These are phyloP conservation scores for Fusarium scirpi DNA, from an alignment of 2,329 filamentous ascomycete genomes.

Conservation along the genomic window DNA sequence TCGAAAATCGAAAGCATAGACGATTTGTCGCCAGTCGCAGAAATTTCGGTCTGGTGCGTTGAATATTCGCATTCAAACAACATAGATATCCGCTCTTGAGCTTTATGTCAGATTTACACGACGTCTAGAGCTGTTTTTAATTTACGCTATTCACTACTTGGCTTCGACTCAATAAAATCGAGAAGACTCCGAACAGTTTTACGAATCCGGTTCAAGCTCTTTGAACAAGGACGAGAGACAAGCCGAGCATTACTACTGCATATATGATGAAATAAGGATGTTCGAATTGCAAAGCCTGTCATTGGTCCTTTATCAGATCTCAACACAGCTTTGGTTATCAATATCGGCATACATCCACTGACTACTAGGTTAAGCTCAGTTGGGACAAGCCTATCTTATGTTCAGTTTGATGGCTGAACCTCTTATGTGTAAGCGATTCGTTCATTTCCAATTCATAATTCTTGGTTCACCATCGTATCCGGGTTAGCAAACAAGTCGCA, in stretches of 20 bases:
- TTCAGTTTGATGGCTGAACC: neutral
- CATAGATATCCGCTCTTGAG: slow-evolving; percentile 47
- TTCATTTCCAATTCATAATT: neutral
- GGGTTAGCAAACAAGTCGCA: slow-evolving; percentile 3
- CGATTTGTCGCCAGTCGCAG: slow-evolving; percentile 4
- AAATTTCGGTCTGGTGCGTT: slow-evolving; percentile 22
- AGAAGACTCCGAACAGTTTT: neutral
- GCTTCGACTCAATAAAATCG: neutral
- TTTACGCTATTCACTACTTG: slow-evolving; percentile 36
- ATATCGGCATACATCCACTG: neutral
- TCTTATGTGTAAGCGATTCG: neutral
- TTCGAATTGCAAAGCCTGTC: neutral
- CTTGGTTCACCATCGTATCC: slow-evolving; percentile 11
- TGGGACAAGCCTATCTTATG: neutral
- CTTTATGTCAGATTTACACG: slow-evolving; percentile 6
- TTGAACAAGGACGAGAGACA: neutral
- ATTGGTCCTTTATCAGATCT: neutral
- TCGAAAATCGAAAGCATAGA: slow-evolving; percentile 10
- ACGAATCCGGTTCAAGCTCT: neutral
- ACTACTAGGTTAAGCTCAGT: neutral
- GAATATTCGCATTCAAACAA: slow-evolving; percentile 39
- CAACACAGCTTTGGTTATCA: neutral
- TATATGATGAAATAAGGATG: neutral
- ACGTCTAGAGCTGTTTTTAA: slow-evolving; percentile 34
- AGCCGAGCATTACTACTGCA: neutral